Evolutionary conservation across 2,329 filamentous ascomycete genomes (phyloP).

Genomic region (Aspergillus intermedius): DNA sequence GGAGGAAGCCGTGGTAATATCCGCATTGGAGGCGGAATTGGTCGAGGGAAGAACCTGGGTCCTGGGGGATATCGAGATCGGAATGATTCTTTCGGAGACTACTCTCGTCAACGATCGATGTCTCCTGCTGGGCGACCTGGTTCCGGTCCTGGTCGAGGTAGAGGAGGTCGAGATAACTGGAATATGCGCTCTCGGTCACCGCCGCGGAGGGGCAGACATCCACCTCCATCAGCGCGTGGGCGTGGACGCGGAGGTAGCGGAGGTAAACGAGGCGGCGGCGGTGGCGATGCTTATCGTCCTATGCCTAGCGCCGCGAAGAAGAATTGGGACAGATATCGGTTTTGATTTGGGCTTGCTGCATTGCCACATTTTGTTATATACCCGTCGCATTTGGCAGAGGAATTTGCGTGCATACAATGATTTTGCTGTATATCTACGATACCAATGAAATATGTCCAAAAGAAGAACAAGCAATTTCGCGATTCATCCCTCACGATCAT

Average conservation of each 20-base stretch:
- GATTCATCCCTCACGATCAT: slow-evolving; percentile 4
- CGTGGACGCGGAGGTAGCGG: slow-evolving; percentile 15
- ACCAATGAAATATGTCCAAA: neutral
- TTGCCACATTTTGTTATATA: neutral
- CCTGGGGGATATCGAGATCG: slow-evolving; percentile 21
- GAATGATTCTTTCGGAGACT: slow-evolving; percentile 17
- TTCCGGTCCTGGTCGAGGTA: slow-evolving; percentile 7
- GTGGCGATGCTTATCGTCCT: slow-evolving; percentile 23
- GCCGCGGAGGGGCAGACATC: slow-evolving; percentile 10
- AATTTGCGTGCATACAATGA: neutral
- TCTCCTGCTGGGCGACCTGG: slow-evolving; percentile 22
- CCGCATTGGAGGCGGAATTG: slow-evolving; percentile 27
- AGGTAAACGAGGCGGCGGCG: slow-evolving; percentile 12
- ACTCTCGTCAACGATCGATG: slow-evolving; percentile 25
- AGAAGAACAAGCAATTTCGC: neutral
- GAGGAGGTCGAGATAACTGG: slow-evolving; percentile 12
- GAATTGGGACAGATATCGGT: slow-evolving; percentile 25
- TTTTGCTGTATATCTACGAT: neutral
- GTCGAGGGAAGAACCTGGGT: slow-evolving; percentile 20
- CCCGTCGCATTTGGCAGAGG: neutral
- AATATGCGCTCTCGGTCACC: slow-evolving; percentile 17
- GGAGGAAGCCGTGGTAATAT: slow-evolving; percentile 27
- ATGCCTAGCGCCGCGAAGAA: slow-evolving; percentile 27
- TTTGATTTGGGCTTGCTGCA: slow-evolving; percentile 12
- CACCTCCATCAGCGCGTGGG: slow-evolving; percentile 10